Base-by-base conservation (phyloP, 768 basidiomycete species). In the Boletus tomentosulus region DNA sequence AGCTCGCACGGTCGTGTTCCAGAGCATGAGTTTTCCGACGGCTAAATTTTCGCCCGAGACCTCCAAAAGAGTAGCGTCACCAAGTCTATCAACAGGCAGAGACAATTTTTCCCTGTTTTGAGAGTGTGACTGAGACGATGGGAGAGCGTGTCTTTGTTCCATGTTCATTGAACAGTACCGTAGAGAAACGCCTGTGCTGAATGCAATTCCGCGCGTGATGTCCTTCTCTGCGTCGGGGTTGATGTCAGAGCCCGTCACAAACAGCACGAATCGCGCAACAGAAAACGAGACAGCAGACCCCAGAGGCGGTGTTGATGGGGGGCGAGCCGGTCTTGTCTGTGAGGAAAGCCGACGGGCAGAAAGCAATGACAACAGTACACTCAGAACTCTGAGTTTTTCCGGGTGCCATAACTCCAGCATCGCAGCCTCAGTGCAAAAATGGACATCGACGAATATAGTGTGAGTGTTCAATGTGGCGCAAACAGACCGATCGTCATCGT, bases 181-280 rank as follows among this genome's bases (percentile, higher is more conserved):
- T 8, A 82, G 44, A 3, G 80, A 77, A 6, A 83, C 41, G 3
- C 81, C 74, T 0, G 79, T 82, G 46, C 79, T 78, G 28, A 84
- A 62, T 2, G 84, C 82, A 51, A 89, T 67, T 4, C 92, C 92
- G 28, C 90, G 80, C 3, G 82, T 85, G 12, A 89, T 73, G 43
- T 82, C 82, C 51, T 80, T 68, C 37, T 79, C 78, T 50, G 87
- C 87, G 0, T 76, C 70, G 0, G 89, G 89, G 57, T 91, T 91
- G 50, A 93, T 77, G 66, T 96, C 94, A 34, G 79, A 80, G n/a
- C 86, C 82, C 7, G 89, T 88, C 48, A 92, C 65, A 53, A 89
- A 83, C 10, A 89, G 62, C 27, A 85, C 81, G 44, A 88, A 72
- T 34, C 80, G 80, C 1, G 77, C 79, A 42, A 94, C 57, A 0